Evolutionary conservation across 257 asterid genomes (phyloP), one percentile per base, ranked within the genome.

Genomic region (Fraxinus pennsylvanica): DNA sequence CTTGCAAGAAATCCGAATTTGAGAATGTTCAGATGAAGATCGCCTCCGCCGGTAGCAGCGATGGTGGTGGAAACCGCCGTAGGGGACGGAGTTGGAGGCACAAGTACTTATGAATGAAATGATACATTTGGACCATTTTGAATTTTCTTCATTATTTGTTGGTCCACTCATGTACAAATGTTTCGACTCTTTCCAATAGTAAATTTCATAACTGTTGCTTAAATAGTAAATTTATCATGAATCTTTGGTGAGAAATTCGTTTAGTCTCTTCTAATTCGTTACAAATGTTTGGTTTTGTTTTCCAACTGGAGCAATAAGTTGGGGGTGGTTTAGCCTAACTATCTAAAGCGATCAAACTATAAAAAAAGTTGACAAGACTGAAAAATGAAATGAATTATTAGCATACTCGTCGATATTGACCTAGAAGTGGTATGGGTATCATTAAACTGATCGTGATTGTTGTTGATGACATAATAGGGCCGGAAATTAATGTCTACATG

Each of bases 1-100:
- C 97, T 3, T 92, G 97, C 36, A 90, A 74, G 22, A 85, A 43
- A 79, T 84, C 97, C 38, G 82, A 86, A 50, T 82, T 92, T 25
- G 96, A 92, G 72, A 74, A 75, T 68, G 86, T 92, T 66, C 82
- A 85, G 84, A 86, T 77, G 86, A 85, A 81, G 80, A 89, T 92
- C 36, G 92, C 92, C 70, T 89, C 90, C 80, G 80, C 80, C 0
- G 72, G 71, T 12, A 76, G 85, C 41, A 88, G 87, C 17, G 71
- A 68, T 10, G 80, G 84, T 45, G 89, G 87, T 22, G 80, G 82
- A 19, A 57, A 21, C 52, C 1, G 88, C 76, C 79, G 76, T 47
- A 22, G 88, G 15, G n/a, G 65, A 81, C 33, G 84, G 85, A 71
- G 84, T 76, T 72, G 83, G 81, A 57, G 66, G 66, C 65, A 54